Conservation (phyloP, 1,139 yeast genomes). For the Pichia sp. region DNA sequence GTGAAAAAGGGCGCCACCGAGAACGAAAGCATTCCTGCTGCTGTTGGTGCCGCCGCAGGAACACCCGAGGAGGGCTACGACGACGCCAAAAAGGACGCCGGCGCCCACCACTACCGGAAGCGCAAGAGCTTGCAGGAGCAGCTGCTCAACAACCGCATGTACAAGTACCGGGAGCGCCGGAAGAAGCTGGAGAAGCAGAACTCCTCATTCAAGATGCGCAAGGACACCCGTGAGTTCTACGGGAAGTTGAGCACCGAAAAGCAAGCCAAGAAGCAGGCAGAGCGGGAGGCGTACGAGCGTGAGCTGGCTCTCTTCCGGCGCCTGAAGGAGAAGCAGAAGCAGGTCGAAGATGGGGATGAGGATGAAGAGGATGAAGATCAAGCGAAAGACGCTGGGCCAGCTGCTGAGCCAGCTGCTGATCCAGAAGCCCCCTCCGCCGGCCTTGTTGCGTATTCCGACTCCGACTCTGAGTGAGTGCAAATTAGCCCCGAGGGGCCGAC, state of each 20-base stretch:
- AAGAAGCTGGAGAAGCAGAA: slow-evolving; percentile 36
- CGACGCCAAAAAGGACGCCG: slow-evolving; percentile 3
- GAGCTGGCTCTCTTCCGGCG: slow-evolving; percentile 19
- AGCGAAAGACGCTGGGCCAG: not conserved
- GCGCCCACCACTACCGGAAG: slow-evolving; percentile 11
- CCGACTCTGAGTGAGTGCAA: slow-evolving; percentile 5
- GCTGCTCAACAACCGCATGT: slow-evolving; percentile 36
- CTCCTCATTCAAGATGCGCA: slow-evolving; percentile 38
- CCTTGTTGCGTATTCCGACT: slow-evolving; percentile 9
- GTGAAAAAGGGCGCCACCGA: not conserved
- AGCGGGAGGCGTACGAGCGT: slow-evolving; percentile 16
- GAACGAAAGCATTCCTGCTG: not conserved
- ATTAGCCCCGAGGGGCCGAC: no score
- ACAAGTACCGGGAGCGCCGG: slow-evolving; percentile 36
- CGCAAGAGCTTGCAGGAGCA: slow-evolving; percentile 34
- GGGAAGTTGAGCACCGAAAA: slow-evolving; percentile 16
- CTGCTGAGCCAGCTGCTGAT: not conserved
- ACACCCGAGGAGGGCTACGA: not conserved
- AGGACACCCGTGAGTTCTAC: slow-evolving; percentile 32
- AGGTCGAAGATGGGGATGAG: not conserved
- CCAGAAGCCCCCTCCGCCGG: not conserved
- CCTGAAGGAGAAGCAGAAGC: not conserved
- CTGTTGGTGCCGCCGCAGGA: not conserved
- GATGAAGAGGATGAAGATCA: not conserved
- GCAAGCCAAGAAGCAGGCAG: slow-evolving; percentile 11